phyloP scores from a whole-genome alignment of 108 stramenopile species.

The Pseudonitzschia multiseries region DNA sequence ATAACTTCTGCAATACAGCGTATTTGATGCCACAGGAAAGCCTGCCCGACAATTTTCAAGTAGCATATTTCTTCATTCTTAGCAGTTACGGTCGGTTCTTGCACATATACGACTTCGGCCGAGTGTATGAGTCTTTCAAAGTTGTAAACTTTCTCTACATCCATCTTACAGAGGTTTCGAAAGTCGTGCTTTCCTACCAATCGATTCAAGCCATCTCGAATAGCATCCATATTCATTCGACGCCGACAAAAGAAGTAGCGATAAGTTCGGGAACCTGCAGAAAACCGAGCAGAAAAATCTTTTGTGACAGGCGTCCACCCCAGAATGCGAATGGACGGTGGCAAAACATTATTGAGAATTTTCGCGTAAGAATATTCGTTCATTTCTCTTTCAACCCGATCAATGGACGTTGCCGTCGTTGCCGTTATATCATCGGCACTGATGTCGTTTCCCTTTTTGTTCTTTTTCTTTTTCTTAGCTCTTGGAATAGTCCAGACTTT shows the following conservation, averaged over 20 bases:
- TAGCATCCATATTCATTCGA: conserved; percentile 68
- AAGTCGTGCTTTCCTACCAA: conserved; percentile 96
- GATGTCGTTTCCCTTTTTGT: neutral
- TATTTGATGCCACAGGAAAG: conserved; percentile 99
- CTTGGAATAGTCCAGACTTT: conserved; percentile 53
- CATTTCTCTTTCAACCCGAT: conserved; percentile 42
- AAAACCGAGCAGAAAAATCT: conserved; percentile 95
- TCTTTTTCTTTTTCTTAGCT: conserved; percentile 30
- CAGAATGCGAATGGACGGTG: conserved; percentile 87
- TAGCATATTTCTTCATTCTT: conserved; percentile 51
- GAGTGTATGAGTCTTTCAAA: conserved; percentile 76
- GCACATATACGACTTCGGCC: conserved; percentile 49
- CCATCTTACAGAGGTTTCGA: conserved; percentile 98
- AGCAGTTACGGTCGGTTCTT: conserved; percentile 23
- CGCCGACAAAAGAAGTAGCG: conserved; percentile 89
- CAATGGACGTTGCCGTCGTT: neutral
- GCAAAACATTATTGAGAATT: conserved; percentile 93
- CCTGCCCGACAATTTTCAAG: conserved; percentile 88
- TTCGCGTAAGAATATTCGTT: conserved; percentile 88
- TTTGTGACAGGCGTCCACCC: conserved; percentile 93
- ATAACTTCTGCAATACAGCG: conserved; percentile 93
- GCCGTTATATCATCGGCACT: neutral
- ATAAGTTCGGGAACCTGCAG: conserved; percentile 82
- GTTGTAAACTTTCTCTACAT: conserved; percentile 90
- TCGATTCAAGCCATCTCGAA: conserved; percentile 62